Conservation (phyloP, 2,329 filamentous ascomycete genomes). For the Fusarium sororula region DNA sequence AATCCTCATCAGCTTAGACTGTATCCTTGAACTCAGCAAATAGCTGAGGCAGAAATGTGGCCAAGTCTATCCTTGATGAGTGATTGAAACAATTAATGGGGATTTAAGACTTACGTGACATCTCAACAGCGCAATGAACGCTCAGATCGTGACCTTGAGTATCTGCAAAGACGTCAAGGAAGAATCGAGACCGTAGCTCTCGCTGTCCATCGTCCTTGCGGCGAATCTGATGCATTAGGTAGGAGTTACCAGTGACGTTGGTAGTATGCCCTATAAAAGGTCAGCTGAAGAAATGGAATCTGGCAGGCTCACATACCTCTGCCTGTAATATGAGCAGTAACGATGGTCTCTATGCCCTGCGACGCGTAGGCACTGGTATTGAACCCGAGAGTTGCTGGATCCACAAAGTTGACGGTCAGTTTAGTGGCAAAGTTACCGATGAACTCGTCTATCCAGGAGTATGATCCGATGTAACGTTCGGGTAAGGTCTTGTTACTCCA, state of each 20-base stretch:
- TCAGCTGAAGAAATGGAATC: neutral
- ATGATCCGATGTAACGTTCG: neutral
- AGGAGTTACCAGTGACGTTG: neutral
- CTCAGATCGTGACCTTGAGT: neutral
- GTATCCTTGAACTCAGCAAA: neutral
- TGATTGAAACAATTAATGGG: too few species aligned
- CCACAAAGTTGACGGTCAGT: neutral
- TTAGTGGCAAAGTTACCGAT: neutral
- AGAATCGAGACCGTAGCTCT: neutral
- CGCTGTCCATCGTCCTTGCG: neutral
- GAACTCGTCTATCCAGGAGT: neutral
- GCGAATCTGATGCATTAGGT: neutral
- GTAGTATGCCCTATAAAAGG: neutral
- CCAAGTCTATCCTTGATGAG: neutral
- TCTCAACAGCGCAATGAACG: neutral
- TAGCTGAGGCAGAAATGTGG: neutral
- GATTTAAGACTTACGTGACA: neutral
- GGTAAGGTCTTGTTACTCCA: neutral
- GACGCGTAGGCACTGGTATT: neutral
- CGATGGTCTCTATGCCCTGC: neutral
- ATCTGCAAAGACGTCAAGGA: neutral
- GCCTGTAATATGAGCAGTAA: neutral
- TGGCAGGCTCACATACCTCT: neutral
- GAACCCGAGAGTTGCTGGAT: neutral
- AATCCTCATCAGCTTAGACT: neutral